These are phyloP conservation scores for Cucurbita argyrosperma DNA, from an alignment of 306 rosid species.

Conservation along the genomic window DNA sequence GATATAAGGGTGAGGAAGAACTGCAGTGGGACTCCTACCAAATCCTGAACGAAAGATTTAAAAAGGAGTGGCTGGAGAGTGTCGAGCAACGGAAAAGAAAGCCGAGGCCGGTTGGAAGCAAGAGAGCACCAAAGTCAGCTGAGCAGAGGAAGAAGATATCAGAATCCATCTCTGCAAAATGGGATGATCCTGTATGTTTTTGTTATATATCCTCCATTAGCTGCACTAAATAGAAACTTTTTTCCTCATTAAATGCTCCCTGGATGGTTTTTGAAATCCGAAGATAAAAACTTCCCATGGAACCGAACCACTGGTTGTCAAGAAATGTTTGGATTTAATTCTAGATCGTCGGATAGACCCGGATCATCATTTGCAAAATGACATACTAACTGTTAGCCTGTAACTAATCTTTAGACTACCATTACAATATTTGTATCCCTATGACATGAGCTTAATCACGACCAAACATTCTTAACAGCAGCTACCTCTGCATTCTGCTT, in stretches of 20 bases:
- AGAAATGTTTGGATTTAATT: not conserved
- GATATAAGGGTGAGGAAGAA: conserved; percentile 54
- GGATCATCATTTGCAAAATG: not conserved
- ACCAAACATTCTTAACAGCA: not conserved
- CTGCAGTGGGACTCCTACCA: conserved; percentile 77
- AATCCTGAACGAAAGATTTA: conserved; percentile 35
- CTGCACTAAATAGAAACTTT: not conserved
- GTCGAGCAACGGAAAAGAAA: conserved; percentile 41
- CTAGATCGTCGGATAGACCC: not conserved
- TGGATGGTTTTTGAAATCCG: not conserved
- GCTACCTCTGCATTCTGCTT: not conserved
- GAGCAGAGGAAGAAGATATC: conserved; percentile 85
- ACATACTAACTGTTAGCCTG: not conserved
- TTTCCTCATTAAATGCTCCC: not conserved
- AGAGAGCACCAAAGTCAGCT: conserved; percentile 70
- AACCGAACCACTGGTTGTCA: not conserved
- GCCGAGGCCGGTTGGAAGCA: conserved; percentile 33
- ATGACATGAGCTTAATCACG: not conserved
- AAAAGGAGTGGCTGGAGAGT: conserved; percentile 46
- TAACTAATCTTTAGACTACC: not conserved
- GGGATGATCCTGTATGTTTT: conserved; percentile 79
- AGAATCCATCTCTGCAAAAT: conserved; percentile 80
- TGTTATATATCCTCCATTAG: conserved; percentile 5
- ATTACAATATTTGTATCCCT: not conserved
- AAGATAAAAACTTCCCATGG: too few relatives aligned